These are phyloP conservation scores for Beauveria australis DNA, from an alignment of 2,329 filamentous ascomycete species.

Conservation along the genomic window DNA sequence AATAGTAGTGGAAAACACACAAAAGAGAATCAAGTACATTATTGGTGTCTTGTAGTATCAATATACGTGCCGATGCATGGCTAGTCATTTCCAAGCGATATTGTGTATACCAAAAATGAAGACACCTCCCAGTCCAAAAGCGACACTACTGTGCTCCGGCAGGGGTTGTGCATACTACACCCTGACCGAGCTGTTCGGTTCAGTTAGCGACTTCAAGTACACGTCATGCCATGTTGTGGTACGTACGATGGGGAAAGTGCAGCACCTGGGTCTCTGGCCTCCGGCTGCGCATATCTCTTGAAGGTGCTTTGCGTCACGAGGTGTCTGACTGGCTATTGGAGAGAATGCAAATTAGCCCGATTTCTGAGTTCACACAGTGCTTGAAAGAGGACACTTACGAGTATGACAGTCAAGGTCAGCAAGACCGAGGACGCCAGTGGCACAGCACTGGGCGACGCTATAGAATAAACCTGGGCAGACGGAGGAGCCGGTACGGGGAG, in stretches of 20 bases:
- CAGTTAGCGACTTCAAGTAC: not conserved
- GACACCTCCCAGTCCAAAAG: no score
- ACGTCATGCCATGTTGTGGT: no score
- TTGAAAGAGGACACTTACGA: not conserved
- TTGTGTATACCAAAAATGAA: no score
- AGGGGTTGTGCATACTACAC: not conserved
- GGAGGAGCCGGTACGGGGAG: not conserved
- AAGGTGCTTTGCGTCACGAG: not conserved
- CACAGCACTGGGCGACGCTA: constrained; percentile 36
- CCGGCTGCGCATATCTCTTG: constrained; percentile 29
- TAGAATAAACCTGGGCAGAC: constrained; percentile 16
- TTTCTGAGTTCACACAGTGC: no score
- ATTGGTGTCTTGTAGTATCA: not conserved
- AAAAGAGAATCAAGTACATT: no score
- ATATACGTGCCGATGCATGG: not conserved
- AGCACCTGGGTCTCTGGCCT: constrained; percentile 45
- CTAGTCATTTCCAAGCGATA: not conserved
- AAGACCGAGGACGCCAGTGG: constrained; percentile 38
- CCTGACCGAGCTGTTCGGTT: not conserved
- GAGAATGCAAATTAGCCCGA: not conserved
- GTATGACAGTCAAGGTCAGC: constrained; percentile 35
- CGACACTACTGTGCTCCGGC: no score
- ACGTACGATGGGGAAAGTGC: constrained; percentile 35
- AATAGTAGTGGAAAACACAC: not conserved
- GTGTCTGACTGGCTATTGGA: not conserved